Evolutionary conservation across 305 asterid genomes (phyloP), one percentile per base, ranked within the genome.

Genomic region (Fraxinus paxiana): DNA sequence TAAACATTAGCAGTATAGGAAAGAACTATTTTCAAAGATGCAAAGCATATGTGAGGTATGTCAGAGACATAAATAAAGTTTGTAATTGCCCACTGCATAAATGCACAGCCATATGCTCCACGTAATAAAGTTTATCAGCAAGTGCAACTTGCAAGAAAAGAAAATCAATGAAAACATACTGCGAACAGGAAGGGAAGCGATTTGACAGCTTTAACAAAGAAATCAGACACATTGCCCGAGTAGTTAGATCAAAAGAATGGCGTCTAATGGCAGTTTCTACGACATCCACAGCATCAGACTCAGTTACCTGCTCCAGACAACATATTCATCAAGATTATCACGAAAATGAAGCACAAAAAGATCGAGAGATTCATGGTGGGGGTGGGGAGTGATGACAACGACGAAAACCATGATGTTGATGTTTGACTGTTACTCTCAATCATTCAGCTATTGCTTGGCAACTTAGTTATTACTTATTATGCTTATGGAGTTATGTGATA

Each of bases 121-220:
- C 65, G 73, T 37, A n/a, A 9, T 54, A 81, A 43, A 76, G 72
- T 67, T 56, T 75, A 69, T 72, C 79, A 63, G n/a, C 35, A 70
- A 72, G 81, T 59, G 74, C n/a, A 80, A 28, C 20, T 17, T 37
- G 43, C 75, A 70, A 24, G 51, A 65, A 70, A 78, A 69, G 71
- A 48, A 31, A 67, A 48, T 59, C 41, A 78, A 70, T 9, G 79
- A 18, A 4, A 76, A 83, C 98, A 80, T 94, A 96, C 99, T 87
- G 88, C 24, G 98, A 94, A 88, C 92, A 91, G 74, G 97, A 80
- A 24, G 98, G 93, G 84, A 94, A 94, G 76, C 94, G 99, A 82
- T 90, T 91, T 20, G 99, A 96, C 80, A 96, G 94, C 92, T 96
- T 96, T 77, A 96, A 88, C 88, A 94, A 90, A 82, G 98, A 89